Base-by-base conservation (phyloP, 2,329 filamentous ascomycete species). In the Epichloe scottii region DNA sequence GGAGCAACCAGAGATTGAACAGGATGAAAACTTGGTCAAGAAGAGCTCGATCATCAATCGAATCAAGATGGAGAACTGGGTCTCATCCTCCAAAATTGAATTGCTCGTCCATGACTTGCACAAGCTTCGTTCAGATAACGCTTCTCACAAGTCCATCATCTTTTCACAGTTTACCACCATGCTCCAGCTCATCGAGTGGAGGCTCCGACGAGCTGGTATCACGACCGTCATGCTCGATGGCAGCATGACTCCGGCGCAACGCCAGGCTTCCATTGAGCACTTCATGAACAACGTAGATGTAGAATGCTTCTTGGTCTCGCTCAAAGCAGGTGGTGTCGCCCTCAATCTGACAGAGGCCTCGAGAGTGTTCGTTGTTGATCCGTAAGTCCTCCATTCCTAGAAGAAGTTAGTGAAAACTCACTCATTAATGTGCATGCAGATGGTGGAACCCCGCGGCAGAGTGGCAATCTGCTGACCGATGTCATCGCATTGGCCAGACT, bases 371-470 rank as follows among this genome's bases (percentile, higher is more conserved):
- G 96, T 97, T 54, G 83, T 97, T 53, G 93, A 98, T 62, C 93
- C 93, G 75, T 90, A 80, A 78, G 86, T 84, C 42, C 19, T 21
- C 34, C 34, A 41, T 6, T 37, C 8, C 33, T 14, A 5, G 14
- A 23, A 19, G 10, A 6, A 3, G 14, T 14, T 17, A 14, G 11
- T 7, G 11, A n/a, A 21, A 19, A 14, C 19, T 7, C 21, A 17
- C 15, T 33, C 30, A 34, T 58, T 66, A 54, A 71, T 30, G 23
- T 49, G 4, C 26, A 53, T 34, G 55, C 37, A n/a, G 86, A 59
- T 97, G 93, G 93, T 98, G 93, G 93, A 97, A 97, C 59, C 93
- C 93, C n/a, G 90, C 90, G n/a, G 91, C 91, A 0, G 93, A 98
- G 70, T 98, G 93, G 93, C 93, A 98, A 69, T 93, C 87, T 55